phyloP scores from a whole-genome alignment of 1,139 yeast species.

The Debaryomycetaceae sp. region DNA sequence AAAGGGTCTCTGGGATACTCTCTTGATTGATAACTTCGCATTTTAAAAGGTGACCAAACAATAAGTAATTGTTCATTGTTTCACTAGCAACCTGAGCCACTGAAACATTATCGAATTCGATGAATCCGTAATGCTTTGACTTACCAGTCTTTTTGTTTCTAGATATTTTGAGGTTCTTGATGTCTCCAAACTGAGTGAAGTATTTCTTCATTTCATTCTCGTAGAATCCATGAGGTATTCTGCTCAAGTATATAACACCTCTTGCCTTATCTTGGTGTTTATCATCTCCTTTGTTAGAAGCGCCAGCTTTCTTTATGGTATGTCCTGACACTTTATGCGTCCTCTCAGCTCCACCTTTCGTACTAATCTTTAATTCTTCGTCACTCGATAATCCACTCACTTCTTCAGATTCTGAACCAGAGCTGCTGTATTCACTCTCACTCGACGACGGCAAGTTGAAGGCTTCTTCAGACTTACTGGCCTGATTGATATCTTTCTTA shows the following conservation, averaged over 20 bases:
- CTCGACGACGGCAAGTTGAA: slow-evolving; percentile 31
- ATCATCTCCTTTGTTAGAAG: slow-evolving; percentile 14
- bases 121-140: slow-evolving; percentile 88
- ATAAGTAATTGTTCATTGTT: slow-evolving; percentile 89
- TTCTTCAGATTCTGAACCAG: slow-evolving; percentile 19
- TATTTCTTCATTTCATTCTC: slow-evolving; percentile 78
- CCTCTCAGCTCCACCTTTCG: background rate
- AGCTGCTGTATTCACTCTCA: slow-evolving; percentile 21
- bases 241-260: slow-evolving; percentile 84
- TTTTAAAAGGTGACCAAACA: slow-evolving; percentile 80
- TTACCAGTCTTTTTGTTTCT: slow-evolving; percentile 89
- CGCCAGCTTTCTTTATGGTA: slow-evolving; percentile 26
- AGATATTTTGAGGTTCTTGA: slow-evolving; percentile 72
- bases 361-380: slow-evolving; percentile 5
- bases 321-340: slow-evolving; percentile 13
- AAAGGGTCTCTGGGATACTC: slow-evolving; percentile 43
- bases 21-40: slow-evolving; percentile 52
- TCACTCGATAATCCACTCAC: slow-evolving; percentile 20
- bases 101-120: slow-evolving; percentile 70
- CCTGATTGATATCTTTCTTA: slow-evolving; percentile 7
- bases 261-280: slow-evolving; percentile 16
- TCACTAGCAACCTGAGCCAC: slow-evolving; percentile 90
- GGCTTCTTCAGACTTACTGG: slow-evolving; percentile 25
- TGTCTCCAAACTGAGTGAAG: slow-evolving; percentile 86
- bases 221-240: slow-evolving; percentile 90